Evolutionary conservation across 371 early-diverging fungal genomes (phyloP).

Genomic region (Lichtheimia hyalospora): DNA sequence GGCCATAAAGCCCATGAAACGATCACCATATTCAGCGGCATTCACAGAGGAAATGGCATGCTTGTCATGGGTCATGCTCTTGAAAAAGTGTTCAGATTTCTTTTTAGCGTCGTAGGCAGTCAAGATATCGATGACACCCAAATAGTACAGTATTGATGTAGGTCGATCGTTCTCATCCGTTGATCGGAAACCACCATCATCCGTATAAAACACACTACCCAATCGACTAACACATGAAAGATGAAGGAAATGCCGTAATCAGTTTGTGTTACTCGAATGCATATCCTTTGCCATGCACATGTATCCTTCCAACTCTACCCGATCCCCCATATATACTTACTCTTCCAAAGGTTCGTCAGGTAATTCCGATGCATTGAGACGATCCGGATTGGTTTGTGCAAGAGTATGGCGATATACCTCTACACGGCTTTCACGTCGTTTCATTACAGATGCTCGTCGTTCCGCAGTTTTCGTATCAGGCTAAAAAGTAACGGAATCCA

Average conservation of each 20-base stretch:
- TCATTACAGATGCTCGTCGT: constrained; percentile 36
- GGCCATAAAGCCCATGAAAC: constrained; percentile 64
- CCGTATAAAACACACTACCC: constrained; percentile 81
- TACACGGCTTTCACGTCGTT: constrained; percentile 58
- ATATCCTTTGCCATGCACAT: not conserved
- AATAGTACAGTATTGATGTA: constrained; percentile 77
- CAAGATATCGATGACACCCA: constrained; percentile 96
- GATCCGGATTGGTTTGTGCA: constrained; percentile 67
- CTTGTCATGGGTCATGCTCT: constrained; percentile 78
- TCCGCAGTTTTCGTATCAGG: constrained; percentile 53
- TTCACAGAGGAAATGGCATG: constrained; percentile 89
- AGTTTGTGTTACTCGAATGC: not conserved
- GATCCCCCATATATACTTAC: constrained; percentile 36
- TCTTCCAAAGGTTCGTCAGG: constrained; percentile 50
- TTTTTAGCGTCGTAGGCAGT: constrained; percentile 93
- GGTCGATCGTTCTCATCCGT: constrained; percentile 73
- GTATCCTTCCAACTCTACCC: not conserved
- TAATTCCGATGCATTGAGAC: constrained; percentile 53
- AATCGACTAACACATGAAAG: constrained; percentile 48
- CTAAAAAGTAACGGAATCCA: constrained; percentile 30
- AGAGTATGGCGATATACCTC: constrained; percentile 70
- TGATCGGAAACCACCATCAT: constrained; percentile 88
- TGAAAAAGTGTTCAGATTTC: constrained; percentile 87
- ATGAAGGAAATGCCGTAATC: not conserved
- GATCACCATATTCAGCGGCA: constrained; percentile 80